Evolutionary conservation across 192 early-diverging fungal genomes (phyloP), one percentile per base, ranked within the genome.

Genomic region (Coemansia sp.): DNA sequence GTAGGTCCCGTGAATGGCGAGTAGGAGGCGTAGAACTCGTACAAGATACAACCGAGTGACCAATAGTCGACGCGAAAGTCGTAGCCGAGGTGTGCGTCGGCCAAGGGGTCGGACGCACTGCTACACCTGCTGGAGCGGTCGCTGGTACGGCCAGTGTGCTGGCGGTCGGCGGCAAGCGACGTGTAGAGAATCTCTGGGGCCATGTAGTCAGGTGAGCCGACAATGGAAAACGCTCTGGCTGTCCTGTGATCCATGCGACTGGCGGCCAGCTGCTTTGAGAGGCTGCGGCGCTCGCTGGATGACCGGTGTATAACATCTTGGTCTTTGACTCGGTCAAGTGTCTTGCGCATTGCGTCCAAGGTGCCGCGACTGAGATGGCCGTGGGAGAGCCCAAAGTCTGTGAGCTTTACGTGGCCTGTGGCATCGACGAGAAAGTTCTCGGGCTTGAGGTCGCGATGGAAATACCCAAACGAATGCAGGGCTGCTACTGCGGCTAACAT

Each of bases 141-240:
- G 56, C 67, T 69, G 37, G 47, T 73, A 41, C 37, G 18, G 39
- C 16, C 65, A 41, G 38, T 55, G 44, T 29, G n/a, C 41, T 18
- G 34, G 35, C 59, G 24, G 75, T 73, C 78, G 30, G 68, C 37
- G 11, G 75, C 81, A 32, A 78, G 64, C 55, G 80, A 82, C 44
- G 85, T 84, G 49, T 73, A 81, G 16, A 97, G 83, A 32, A 95
- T 88, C 74, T 97, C 95, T 2, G 92, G 92, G 8, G 94, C 94
- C 94, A 97, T 97, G 80, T 97, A 97, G 69, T 97, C 94, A 18
- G 94, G 93, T 6, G 89, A 89, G 15, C 95, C 95, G 3, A 97
- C 95, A 24, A 95, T 87, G 0, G 92, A 93, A 62, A 87, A 94
- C 0, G 80, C 80, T 0, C 80, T 71, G n/a, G 68, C 27, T 76